Base-by-base conservation (phyloP, 805 yeast species). In the Candida ovalis region DNA sequence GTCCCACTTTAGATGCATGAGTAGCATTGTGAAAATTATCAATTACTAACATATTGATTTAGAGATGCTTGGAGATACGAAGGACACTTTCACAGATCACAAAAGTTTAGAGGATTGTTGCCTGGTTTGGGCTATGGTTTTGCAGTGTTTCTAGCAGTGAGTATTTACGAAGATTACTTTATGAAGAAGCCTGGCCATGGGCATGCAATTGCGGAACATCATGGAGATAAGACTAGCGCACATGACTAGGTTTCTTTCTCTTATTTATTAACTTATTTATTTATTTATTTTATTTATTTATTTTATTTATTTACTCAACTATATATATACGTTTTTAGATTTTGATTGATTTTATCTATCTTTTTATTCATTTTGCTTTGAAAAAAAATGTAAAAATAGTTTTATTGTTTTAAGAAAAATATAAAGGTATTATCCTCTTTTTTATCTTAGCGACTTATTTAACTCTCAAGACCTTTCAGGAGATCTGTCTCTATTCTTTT, bases 21-120 rank as follows among this genome's bases (percentile, higher is more conserved):
- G n/a, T n/a, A n/a, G n/a, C n/a, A n/a, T n/a, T n/a, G n/a, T n/a
- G 41, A 24, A 27, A 19, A 22, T 15, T n/a, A 10, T 12, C n/a
- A 30, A 15, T 3, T 39, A 39, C 37, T 28, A 40, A 27, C 36
- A 25, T 19, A 8, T 40, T 4, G 3, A 25, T 24, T 28, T 54
- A 84, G 95, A 76, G 96, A 88, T 66, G 94, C 95, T 42, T 88
- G 96, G 96, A 83, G 96, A 75, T 85, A 82, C 69, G 84, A 81
- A 61, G 95, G 94, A 50, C 87, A 82, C 45, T 88, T 88, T 72
- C 76, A 86, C 46, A 80, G 88, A 58, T 69, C 70, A 43, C 81
- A 83, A 68, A 74, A 94, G 58, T 83, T 81, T 67, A 81, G 76
- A 60, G 81, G 81, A 48, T 76, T 87, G 15, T 79, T 88, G 62